Base-by-base conservation (phyloP, 371 early-diverging fungal genomes). In the Rhizopus sp. region DNA sequence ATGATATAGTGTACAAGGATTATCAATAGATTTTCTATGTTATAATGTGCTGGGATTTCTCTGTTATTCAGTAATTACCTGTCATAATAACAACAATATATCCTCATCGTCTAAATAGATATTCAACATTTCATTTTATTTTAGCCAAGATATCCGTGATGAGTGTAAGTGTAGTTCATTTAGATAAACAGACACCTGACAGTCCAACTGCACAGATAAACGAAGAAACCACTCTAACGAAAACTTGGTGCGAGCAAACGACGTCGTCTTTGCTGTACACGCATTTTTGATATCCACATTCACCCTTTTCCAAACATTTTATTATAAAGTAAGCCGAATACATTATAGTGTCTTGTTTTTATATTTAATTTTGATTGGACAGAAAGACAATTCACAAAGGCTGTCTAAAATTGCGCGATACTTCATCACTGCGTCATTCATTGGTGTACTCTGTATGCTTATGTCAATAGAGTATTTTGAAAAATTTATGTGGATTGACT, bases 21-120 rank as follows among this genome's bases (percentile, higher is more conserved):
- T 96, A 23, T 95, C 96, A 0, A 76, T 94, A 13, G 98, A 97
- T 70, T 97, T 94, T 77, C 60, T 94, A 4, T 82, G 82, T 57
- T 88, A 90, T 64, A 96, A 95, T 66, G 81, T 92, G 13, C 72
- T 84, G 33, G 96, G 98, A 5, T 97, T 97, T 54, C 40, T 85
- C 0, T 93, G 91, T 69, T 96, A 96, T 60, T 79, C 92, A 50
- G 82, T 88, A 44, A 51, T 30, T 10, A 17, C 33, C 17, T 3
- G 29, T 35, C 44, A 34, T 4, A 9, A 50, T 5, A 37, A 40
- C 33, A 17, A 15, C 4, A 32, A 10, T 9, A 12, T 12, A 31
- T 23, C 23, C 23, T 23, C 23, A 23, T 23, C n/a, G 29, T 8
- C 39, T 17, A 57, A n/a, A 2, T 32, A 33, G 3, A 54, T 90